Percentiles rank a stretch among this genome's conserved stretches.
Evolutionary conservation across 2,329 filamentous ascomycete species (phyloP).

Genomic region (Parafenestella ontariensis): DNA sequence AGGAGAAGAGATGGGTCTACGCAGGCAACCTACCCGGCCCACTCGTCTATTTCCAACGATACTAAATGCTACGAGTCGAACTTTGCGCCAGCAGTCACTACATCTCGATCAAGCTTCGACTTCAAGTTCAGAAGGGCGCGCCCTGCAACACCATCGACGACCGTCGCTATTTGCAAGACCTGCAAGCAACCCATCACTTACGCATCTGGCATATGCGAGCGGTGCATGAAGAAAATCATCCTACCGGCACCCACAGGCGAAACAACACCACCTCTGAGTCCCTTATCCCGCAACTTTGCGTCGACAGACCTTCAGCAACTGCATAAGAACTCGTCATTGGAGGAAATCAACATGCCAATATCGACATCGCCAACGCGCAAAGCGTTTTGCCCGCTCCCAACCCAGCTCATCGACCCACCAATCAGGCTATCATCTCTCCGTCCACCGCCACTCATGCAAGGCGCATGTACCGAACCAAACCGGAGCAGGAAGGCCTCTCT

Average conservation of each 20-base stretch:
- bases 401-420: constrained; percentile 33
- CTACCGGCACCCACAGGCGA: constrained; percentile 25
- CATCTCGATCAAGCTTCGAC: constrained; percentile 32
- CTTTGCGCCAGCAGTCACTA: constrained; percentile 5
- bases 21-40: constrained; percentile 19
- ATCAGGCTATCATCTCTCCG: constrained; percentile 40
- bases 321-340: constrained; percentile 21
- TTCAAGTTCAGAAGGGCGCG: constrained; percentile 28
- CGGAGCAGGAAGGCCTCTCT: constrained; percentile 38
- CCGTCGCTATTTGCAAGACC: constrained; percentile 39
- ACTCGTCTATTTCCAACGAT: constrained; percentile 29
- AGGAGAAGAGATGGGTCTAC: constrained; percentile 33
- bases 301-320: constrained; percentile 29
- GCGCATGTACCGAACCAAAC: constrained; percentile 11
- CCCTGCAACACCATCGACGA: constrained; percentile 18
- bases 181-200: constrained; percentile 39
- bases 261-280: constrained; percentile 37
- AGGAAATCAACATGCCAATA: constrained; percentile 15
- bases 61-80: constrained; percentile 21
- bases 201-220: constrained; percentile 37
- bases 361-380: constrained; percentile 28
- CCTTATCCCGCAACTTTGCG: constrained; percentile 31
- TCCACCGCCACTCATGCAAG: constrained; percentile 23
- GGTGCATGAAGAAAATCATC: constrained; percentile 39
- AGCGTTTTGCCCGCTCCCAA: constrained; percentile 24